A percentile compares a stretch with the other conserved stretches of the same genome.
These are phyloP conservation scores for Lobulomyces angularis DNA, from an alignment of 192 early-diverging fungal species.

Conservation along the genomic window DNA sequence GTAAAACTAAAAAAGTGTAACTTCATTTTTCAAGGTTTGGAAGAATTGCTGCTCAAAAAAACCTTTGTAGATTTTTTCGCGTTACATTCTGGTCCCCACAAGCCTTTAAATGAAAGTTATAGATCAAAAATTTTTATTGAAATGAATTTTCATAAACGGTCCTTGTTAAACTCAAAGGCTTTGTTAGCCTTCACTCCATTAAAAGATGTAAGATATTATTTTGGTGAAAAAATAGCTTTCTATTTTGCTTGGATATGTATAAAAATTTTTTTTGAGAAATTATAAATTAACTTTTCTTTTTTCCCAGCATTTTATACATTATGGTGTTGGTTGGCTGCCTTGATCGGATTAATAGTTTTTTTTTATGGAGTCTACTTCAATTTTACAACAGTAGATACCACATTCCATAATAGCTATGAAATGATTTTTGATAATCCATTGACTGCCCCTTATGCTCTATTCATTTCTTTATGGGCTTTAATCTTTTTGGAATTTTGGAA, in stretches of 20 bases:
- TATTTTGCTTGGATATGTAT: constrained; percentile 59
- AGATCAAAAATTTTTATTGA: no score
- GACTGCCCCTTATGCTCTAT: constrained; percentile 41
- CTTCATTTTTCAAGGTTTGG: no score
- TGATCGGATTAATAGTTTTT: constrained; percentile 35
- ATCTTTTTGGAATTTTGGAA: constrained; percentile 55
- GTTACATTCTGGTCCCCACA: no score
- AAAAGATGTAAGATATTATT: constrained; percentile 41
- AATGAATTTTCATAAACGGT: no score
- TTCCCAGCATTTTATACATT: constrained; percentile 38
- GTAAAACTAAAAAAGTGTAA: no score
- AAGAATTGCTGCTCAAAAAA: no score
- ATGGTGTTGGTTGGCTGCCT: constrained; percentile 37
- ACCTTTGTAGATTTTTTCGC: no score
- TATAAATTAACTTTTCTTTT: not conserved
- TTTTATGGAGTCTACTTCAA: constrained; percentile 29
- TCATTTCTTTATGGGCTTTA: constrained; percentile 49
- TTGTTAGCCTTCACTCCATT: no score
- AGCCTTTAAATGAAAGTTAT: no score
- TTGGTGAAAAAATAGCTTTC: constrained; percentile 54
- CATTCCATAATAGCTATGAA: constrained; percentile 13
- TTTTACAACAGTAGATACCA: constrained; percentile 11
- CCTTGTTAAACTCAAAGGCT: no score
- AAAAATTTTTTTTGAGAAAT: constrained; percentile 1
- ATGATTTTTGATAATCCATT: constrained; percentile 47